phyloP scores from a whole-genome alignment of 129 eudicot genomes.

The Apium graveolens region DNA sequence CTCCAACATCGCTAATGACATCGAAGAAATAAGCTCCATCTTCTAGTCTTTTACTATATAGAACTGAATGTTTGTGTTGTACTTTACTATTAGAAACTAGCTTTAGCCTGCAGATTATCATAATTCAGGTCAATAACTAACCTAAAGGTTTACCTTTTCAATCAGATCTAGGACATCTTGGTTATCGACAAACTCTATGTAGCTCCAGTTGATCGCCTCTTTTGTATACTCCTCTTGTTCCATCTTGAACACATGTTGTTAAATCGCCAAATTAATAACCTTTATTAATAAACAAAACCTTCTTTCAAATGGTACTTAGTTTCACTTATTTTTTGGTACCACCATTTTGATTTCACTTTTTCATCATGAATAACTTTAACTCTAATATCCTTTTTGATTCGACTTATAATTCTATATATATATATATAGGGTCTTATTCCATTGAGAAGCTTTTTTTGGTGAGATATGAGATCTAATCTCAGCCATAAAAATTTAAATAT shows the following conservation, averaged over 20 bases:
- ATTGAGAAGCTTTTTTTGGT: too few species aligned
- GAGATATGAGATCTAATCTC: too few species aligned
- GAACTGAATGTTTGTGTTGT: neutral
- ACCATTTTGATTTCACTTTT: too few species aligned
- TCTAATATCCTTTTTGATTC: too few species aligned
- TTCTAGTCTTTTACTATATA: neutral
- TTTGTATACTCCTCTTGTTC: conserved; percentile 93
- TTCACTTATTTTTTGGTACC: too few species aligned
- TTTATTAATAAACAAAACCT: too few species aligned
- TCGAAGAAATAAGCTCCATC: neutral
- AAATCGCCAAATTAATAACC: conserved; percentile 15
- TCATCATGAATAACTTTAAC: too few species aligned
- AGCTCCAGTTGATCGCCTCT: conserved; percentile 98
- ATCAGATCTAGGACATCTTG: conserved; percentile 95
- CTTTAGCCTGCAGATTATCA: neutral
- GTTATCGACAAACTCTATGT: conserved; percentile 95
- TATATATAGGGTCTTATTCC: too few species aligned
- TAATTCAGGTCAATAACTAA: neutral
- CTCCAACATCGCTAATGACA: neutral
- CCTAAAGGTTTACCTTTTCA: conserved; percentile 60
- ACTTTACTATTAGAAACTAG: neutral
- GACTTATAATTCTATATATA: too few species aligned
- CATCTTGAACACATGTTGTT: conserved; percentile 91
- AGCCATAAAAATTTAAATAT: too few species aligned
- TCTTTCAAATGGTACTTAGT: too few species aligned